Base-by-base conservation (phyloP, 1,284 basidiomycete genomes). In the Waitea zeae region DNA sequence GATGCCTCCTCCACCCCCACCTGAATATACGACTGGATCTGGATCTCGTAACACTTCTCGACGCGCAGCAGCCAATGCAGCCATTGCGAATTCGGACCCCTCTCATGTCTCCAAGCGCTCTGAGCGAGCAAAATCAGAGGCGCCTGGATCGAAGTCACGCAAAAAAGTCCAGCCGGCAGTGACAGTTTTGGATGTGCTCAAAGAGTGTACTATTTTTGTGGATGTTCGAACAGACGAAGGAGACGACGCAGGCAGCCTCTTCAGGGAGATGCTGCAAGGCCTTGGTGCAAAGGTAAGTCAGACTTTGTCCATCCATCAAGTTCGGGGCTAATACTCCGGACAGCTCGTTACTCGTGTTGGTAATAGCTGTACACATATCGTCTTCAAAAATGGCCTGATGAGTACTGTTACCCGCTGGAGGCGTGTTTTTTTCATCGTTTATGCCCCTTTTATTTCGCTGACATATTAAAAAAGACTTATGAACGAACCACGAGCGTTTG, bases 211-310 rank as follows among this genome's bases (percentile, higher is more conserved):
- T 1, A 78, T 90, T 4, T 93, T 84, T 46, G 87, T 95, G 30
- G 90, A 95, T 49, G 86, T 95, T 14, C 61, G 73, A 43, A 89
- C 82, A 2, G 78, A 80, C 22, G 79, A 87, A 41, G 87, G 89
- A 1, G 81, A 87, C 35, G 82, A 92, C 47, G 81, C 82, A 0
- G 75, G 81, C 0, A 64, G 65, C n/a, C 54, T 89, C 39, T 93
- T 92, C 49, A 67, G 75, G 3, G 82, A 90, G 36, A 89, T 93
- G 75, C 52, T 95, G 40, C 69, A 67, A 45, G 62, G 64, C 18
- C 58, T 89, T 17, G 90, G 90, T 14, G 90, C 89, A 15, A 76
- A 71, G 64, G 89, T 90, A 44, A 44, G 67, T 54, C 20, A 32
- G 26, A 5, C 17, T 36, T 26, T 3, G 34, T 15, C 31, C 14